These are phyloP conservation scores for Astrephomene gubernaculifera DNA, from an alignment of 139 green algal genomes.

Conservation along the genomic window DNA sequence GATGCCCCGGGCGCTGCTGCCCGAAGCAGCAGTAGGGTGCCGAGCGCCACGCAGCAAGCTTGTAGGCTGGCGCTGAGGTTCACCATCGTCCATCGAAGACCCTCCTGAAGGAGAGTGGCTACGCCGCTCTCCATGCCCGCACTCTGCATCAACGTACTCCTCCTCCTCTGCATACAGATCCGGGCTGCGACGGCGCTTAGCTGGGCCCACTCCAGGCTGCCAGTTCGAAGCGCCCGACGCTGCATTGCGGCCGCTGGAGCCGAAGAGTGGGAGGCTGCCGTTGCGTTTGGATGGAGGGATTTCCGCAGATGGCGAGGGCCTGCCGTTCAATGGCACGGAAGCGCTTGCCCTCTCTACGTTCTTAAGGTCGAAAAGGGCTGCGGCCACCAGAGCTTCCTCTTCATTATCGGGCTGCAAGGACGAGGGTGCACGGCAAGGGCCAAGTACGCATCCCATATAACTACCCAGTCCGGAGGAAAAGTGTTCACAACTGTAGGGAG, in stretches of 20 bases:
- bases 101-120: too few species aligned
- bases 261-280: background rate
- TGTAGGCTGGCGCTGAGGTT: too few species aligned
- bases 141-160: background rate
- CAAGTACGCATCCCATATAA: too few species aligned
- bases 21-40: too few species aligned
- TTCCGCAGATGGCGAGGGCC: background rate
- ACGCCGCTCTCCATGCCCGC: too few species aligned
- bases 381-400: slow-evolving; percentile 26
- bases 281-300: slow-evolving; percentile 7
- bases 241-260: background rate
- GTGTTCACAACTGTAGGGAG: too few species aligned
- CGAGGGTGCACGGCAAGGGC: too few species aligned
- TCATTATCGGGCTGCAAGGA: slow-evolving; percentile 6
- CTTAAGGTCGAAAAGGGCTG: slow-evolving; percentile 7
- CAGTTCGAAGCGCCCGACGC: background rate
- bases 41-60: too few species aligned
- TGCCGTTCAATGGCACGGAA: background rate
- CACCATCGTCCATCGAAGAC: too few species aligned
- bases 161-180: slow-evolving; percentile 22
- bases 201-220: background rate
- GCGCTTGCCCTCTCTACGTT: background rate
- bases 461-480: too few species aligned
- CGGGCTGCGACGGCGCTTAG: slow-evolving; percentile 28
- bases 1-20: too few species aligned